phyloP scores from a whole-genome alignment of 805 yeast species.

The Myxozyma mucilagina region DNA sequence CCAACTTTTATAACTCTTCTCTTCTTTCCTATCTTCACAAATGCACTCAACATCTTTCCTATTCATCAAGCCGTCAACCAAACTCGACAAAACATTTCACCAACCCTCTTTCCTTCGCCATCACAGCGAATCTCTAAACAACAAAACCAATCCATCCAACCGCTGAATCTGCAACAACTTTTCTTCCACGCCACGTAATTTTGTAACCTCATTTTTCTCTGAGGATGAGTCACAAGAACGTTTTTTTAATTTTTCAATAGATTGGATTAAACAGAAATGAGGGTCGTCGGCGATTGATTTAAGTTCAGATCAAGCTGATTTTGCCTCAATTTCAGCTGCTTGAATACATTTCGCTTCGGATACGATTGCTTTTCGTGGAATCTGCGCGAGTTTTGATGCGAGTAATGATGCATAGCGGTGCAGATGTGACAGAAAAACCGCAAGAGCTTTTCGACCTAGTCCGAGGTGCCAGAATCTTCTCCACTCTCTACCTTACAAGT shows the following conservation, averaged over 20 bases:
- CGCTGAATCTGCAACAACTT: constrained; percentile 39
- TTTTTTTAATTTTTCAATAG: constrained; percentile 3
- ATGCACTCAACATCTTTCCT: too few relatives aligned
- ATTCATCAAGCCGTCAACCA: too few relatives aligned
- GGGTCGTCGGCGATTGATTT: constrained; percentile 25
- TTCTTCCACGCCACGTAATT: constrained; percentile 45
- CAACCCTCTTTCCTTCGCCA: too few relatives aligned
- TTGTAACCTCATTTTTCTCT: constrained; percentile 70
- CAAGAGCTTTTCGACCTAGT: too few relatives aligned
- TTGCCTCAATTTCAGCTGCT: constrained; percentile 63
- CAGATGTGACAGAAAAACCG: too few relatives aligned
- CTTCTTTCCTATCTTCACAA: too few relatives aligned
- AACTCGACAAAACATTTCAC: too few relatives aligned
- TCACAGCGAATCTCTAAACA: constrained; percentile 43
- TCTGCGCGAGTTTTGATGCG: constrained; percentile 16
- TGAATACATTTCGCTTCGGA: constrained; percentile 58
- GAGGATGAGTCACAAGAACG: constrained; percentile 36
- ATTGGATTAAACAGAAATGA: constrained; percentile 20
- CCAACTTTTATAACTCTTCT: too few relatives aligned
- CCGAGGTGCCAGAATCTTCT: too few relatives aligned
- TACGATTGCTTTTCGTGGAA: constrained; percentile 37
- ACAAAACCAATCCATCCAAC: constrained; percentile 42
- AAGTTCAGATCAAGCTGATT: constrained; percentile 34
- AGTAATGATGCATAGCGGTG: constrained; percentile 34
- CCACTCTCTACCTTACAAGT: too few relatives aligned